phyloP scores from a whole-genome alignment of 1,284 basidiomycete species.

The Pterulicium gracile region DNA sequence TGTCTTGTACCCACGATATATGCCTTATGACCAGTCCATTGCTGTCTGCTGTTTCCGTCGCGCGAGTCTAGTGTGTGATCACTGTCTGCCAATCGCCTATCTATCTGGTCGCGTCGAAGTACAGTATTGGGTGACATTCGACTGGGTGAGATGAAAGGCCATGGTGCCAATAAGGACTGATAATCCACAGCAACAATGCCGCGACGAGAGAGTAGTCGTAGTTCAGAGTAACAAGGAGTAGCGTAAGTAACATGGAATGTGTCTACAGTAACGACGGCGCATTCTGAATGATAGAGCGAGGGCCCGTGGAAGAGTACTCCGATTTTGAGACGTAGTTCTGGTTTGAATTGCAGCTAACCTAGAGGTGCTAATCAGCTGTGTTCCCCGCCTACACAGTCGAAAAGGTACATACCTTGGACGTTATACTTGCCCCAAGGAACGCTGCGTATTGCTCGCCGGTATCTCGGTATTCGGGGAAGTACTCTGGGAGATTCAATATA shows the following conservation, averaged over 20 bases:
- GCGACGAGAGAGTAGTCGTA: too few relatives aligned
- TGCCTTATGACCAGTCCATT: background rate
- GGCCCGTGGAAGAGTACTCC: constrained; percentile 65
- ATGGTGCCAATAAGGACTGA: too few relatives aligned
- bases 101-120: too few relatives aligned
- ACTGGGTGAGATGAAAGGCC: too few relatives aligned
- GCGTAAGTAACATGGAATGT: too few relatives aligned
- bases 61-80: too few relatives aligned
- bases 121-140: too few relatives aligned
- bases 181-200: too few relatives aligned
- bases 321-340: constrained; percentile 57
- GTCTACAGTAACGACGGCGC: constrained; percentile 56
- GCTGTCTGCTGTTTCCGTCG: too few relatives aligned
- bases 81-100: too few relatives aligned
- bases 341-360: background rate
- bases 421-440: constrained; percentile 81
- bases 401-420: constrained; percentile 63
- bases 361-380: constrained; percentile 26
- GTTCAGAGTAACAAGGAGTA: too few relatives aligned
- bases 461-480: constrained; percentile 86
- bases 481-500: constrained; percentile 76
- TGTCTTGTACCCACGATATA: background rate
- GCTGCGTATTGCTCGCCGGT: constrained; percentile 75
- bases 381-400: constrained; percentile 57
- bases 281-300: constrained; percentile 62